phyloP scores from a whole-genome alignment of 306 rosid genomes.

The Phaseolus lunatus region DNA sequence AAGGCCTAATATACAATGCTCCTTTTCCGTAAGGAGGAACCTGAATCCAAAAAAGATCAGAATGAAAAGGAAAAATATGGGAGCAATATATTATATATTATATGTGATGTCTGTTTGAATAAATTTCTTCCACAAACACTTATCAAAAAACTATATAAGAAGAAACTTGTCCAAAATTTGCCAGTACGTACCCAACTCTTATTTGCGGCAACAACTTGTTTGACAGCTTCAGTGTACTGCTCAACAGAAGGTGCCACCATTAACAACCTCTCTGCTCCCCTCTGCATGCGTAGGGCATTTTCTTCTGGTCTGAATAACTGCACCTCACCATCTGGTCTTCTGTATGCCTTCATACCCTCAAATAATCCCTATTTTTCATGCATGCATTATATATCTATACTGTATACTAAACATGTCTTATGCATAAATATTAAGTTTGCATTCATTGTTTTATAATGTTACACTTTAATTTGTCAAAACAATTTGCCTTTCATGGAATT shows the following conservation, averaged over 20 bases:
- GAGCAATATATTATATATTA: background rate
- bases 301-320: slow-evolving; percentile 53
- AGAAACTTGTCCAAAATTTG: too few relatives aligned
- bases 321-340: slow-evolving; percentile 43
- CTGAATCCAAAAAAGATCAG: background rate
- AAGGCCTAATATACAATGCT: slow-evolving; percentile 51
- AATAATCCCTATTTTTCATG: slow-evolving; percentile 46
- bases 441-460: too few relatives aligned
- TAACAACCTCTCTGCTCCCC: slow-evolving; percentile 56
- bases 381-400: background rate
- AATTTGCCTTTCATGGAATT: too few relatives aligned
- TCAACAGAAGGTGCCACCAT: slow-evolving; percentile 57
- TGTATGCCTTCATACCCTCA: slow-evolving; percentile 55
- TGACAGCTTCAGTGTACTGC: slow-evolving; percentile 43
- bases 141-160: too few relatives aligned
- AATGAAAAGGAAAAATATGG: background rate
- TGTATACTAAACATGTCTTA: background rate
- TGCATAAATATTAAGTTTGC: too few relatives aligned
- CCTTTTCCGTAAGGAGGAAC: slow-evolving; percentile 54
- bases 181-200: slow-evolving; percentile 45
- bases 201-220: slow-evolving; percentile 46
- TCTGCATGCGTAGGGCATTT: slow-evolving; percentile 54
- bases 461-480: too few relatives aligned
- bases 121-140: too few relatives aligned
- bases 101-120: too few relatives aligned